Evolutionary conservation across 352 stramenopile species (phyloP), one percentile per base, ranked within the genome.

Genomic region (Peronospora destructor): DNA sequence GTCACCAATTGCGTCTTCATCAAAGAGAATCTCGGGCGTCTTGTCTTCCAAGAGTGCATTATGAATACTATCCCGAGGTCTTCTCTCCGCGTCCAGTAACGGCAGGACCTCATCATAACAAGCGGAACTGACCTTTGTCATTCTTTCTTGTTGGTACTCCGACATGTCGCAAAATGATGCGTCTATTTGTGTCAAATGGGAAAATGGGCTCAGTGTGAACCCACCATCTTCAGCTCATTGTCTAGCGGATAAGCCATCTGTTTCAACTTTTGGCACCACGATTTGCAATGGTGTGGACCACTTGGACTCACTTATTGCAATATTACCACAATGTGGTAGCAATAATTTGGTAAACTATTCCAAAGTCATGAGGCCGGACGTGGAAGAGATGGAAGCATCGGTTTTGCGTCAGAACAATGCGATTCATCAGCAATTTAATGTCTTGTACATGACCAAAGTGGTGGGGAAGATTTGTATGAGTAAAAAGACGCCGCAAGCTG

Each of bases 401-500:
- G n/a, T n/a, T n/a, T n/a, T 19, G 26, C 30, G 13, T 28, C 38
- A 53, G 19, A 44, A 58, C 25, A 62, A 62, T 40, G n/a, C 39
- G 4, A 34, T 14, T 11, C 41, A 61, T 44, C 49, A 36, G 29
- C 61, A 70, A 10, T 76, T 87, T 35, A 51, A 57, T 1, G 68
- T 64, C 29, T 61, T 88, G 19, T 82, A 76, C 41, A 61, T 64
- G 39, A 55, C 68, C 17, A 69, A 74, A 16, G n/a, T 73, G 23
- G 42, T 65, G 6, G 48, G 50, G 10, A 70, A 62, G 12, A 49
- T 73, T 23, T 43, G 46, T 5, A 42, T 39, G 30, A 56, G 38
- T 40, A 38, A 59, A 26, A 69, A 71, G 36, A 66, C 53, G 30
- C 48, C 62, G 13, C 34, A 58, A 16, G 52, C 25, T 4, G 59